Conservation (phyloP, 805 yeast genomes). For the Candida ascalaphidarum region DNA sequence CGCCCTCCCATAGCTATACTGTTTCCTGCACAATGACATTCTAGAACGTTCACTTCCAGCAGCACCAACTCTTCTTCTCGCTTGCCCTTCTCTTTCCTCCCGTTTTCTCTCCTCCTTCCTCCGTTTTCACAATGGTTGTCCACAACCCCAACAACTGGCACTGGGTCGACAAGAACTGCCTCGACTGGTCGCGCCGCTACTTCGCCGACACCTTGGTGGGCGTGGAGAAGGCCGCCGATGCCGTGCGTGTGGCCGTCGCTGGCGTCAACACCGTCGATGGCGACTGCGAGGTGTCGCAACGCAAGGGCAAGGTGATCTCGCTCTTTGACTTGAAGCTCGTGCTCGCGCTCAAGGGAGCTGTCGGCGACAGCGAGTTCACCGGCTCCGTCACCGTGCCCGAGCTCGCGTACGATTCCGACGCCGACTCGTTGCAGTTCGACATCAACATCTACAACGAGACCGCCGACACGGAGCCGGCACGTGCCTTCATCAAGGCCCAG, state of each 20-base stretch:
- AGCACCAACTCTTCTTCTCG: too few species aligned
- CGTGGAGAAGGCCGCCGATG: slow-evolving; percentile 26
- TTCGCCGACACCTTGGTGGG: slow-evolving; percentile 56
- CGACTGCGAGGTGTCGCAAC: slow-evolving; percentile 93
- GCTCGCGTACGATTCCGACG: slow-evolving; percentile 84
- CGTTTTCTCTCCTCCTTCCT: too few species aligned
- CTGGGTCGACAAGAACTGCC: slow-evolving; percentile 98
- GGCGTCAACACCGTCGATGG: slow-evolving; percentile 68
- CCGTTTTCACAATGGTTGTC: slow-evolving; percentile 58
- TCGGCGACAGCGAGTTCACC: slow-evolving; percentile 27
- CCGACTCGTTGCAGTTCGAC: slow-evolving; percentile 79
- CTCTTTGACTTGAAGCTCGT: slow-evolving; percentile 73
- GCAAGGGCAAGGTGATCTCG: slow-evolving; percentile 93
- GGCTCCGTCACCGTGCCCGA: slow-evolving; percentile 88
- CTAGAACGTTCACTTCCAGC: too few species aligned
- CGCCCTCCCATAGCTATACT: too few species aligned
- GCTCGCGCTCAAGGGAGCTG: slow-evolving; percentile 33
- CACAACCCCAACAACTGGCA: slow-evolving; percentile 99
- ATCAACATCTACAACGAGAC: slow-evolving; percentile 55
- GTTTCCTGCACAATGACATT: too few species aligned
- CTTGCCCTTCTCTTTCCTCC: too few species aligned
- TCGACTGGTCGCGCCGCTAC: slow-evolving; percentile 81
- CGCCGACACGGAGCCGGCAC: slow-evolving; percentile 40
- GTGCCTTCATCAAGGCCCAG: slow-evolving; percentile 37
- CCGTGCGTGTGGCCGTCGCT: slow-evolving; percentile 26